Base-by-base conservation (phyloP, 2,329 filamentous ascomycete species). In the Chaetomium sp. region DNA sequence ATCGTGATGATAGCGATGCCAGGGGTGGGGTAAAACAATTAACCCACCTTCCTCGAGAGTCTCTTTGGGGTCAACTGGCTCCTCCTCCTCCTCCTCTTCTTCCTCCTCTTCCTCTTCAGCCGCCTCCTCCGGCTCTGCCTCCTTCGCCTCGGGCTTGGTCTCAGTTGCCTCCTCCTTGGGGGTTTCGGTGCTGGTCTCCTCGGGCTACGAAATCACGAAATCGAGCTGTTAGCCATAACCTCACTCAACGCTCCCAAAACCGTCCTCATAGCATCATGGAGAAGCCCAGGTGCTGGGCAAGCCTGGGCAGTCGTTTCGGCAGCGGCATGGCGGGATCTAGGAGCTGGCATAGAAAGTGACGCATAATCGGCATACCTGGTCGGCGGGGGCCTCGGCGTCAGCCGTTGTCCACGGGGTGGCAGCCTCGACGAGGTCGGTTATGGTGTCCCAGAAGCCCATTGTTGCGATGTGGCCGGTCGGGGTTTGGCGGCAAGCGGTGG, bases 61-160 rank as follows among this genome's bases (percentile, higher is more conserved):
- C 60, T 91, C 89, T 82, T 95, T 95, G 66, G 87, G 85, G 72
- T 97, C 92, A 65, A 87, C 85, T 60, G 82, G 77, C 77, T 94
- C 89, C 62, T 91, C 87, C 59, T 90, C 86, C 59, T 91, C 87
- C 60, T 92, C 89, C 52, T 94, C 89, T 58, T 91, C 88, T 19
- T 90, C 86, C 38, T 87, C 86, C 37, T 87, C 85, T 44, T 87
- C 86, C 33, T 85, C 87, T 44, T 85, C 84, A 32, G 81, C 84
- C 36, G 81, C 82, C 38, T 80, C 83, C 33, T 78, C 82, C 14
- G 80, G 79, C 73, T 86, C 82, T 71, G 80, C 79, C 68, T 84
- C 77, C 64, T 76, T 76, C 70, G 84, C 77, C 65, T 69, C 71
- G 50, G 58, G 11, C 40, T 59, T 57, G 44, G 58, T 19, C 49